Percentiles rank a stretch among this genome's conserved stretches.
Conservation (phyloP, 1,284 basidiomycete species). For the Exobasidium cylindrosporum region DNA sequence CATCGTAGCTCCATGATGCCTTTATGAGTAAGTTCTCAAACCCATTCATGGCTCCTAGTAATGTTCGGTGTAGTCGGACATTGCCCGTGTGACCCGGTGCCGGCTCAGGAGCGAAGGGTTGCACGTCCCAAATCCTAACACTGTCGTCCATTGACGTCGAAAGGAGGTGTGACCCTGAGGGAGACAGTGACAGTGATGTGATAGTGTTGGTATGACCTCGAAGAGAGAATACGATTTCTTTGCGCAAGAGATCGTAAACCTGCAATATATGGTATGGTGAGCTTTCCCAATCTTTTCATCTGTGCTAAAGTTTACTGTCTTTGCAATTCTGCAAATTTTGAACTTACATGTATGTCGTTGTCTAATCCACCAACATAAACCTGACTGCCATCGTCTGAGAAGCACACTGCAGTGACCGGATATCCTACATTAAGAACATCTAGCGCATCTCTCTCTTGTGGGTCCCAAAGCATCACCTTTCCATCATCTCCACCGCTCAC, state of each 20-base stretch:
- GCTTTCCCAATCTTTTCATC: background rate
- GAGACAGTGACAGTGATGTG: constrained; percentile 40
- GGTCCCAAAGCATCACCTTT: constrained; percentile 49
- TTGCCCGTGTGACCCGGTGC: constrained; percentile 28
- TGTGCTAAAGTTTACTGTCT: too few species aligned
- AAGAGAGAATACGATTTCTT: constrained; percentile 36
- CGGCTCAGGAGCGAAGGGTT: constrained; percentile 52
- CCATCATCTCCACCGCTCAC: constrained; percentile 52
- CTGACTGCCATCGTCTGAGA: constrained; percentile 49
- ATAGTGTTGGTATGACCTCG: constrained; percentile 46
- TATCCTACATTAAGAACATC: constrained; percentile 49
- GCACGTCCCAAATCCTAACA: constrained; percentile 52
- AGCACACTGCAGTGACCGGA: constrained; percentile 52
- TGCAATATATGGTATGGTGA: constrained; percentile 1
- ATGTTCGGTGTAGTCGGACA: constrained; percentile 43
- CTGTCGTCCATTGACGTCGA: constrained; percentile 49
- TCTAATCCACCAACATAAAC: constrained; percentile 53
- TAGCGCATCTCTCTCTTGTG: constrained; percentile 31
- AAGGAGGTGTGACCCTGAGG: constrained; percentile 49
- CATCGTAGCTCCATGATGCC: constrained; percentile 42
- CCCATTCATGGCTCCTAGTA: constrained; percentile 45
- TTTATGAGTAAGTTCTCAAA: constrained; percentile 49
- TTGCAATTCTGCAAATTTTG: too few species aligned
- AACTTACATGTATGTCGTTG: constrained; percentile 49
- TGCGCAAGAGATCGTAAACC: constrained; percentile 40